A percentile compares a stretch with the other conserved stretches of the same genome.
Conservation (phyloP, 2,329 filamentous ascomycete species). For the Curvularia spicifera region DNA sequence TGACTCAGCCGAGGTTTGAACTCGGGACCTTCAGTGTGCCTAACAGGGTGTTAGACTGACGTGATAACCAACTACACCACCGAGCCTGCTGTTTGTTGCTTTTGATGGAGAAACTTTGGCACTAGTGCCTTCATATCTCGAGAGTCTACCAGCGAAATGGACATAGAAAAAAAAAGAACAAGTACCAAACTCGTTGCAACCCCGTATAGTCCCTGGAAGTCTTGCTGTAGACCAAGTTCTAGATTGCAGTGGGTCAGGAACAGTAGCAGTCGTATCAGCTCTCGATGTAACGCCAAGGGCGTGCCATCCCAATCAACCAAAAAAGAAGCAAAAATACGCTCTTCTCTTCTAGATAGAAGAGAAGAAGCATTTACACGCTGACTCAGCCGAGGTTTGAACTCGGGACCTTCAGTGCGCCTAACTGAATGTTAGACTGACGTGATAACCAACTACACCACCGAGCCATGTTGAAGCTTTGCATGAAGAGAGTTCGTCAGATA, state of each 20-base stretch:
- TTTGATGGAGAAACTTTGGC: neutral
- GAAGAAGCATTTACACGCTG: neutral
- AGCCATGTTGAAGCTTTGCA: slow-evolving; percentile 22
- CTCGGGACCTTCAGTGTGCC: slow-evolving; percentile 25
- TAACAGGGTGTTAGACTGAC: slow-evolving; percentile 52
- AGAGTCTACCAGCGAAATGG: neutral
- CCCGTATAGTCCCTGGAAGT: neutral
- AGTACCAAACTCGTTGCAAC: no score
- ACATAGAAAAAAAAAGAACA: neutral
- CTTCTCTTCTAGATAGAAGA: neutral
- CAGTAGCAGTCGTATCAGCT: neutral
- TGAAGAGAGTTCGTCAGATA: neutral
- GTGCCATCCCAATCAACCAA: neutral
- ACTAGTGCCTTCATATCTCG: neutral
- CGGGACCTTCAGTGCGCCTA: slow-evolving; percentile 9
- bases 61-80: slow-evolving; percentile 58
- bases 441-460: slow-evolving; percentile 56
- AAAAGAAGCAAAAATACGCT: neutral
- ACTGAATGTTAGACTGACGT: slow-evolving; percentile 53
- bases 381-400: slow-evolving; percentile 12
- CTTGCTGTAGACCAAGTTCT: neutral
- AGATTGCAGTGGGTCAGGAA: neutral
- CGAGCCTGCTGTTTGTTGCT: slow-evolving; percentile 27
- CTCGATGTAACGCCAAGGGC: neutral
- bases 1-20: slow-evolving; percentile 28